Evolutionary conservation across 352 stramenopile genomes (phyloP).

Genomic region (Phytopythium helicoides): DNA sequence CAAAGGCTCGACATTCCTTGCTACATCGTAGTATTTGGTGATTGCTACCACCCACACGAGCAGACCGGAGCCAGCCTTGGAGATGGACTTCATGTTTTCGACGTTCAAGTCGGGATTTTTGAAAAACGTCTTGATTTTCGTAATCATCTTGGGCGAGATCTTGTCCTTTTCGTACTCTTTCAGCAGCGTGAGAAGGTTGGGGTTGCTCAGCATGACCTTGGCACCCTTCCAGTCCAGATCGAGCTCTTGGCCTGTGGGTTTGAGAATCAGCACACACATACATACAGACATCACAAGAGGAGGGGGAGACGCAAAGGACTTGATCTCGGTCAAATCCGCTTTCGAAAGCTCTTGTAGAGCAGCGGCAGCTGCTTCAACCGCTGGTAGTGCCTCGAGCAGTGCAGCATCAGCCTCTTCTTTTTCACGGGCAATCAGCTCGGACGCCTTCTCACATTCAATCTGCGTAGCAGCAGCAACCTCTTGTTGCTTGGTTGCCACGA

Average conservation of each 20-base stretch:
- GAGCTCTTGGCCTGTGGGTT: slow-evolving; percentile 90
- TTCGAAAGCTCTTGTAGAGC: slow-evolving; percentile 95
- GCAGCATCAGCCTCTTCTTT: slow-evolving; percentile 93
- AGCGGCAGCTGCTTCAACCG: slow-evolving; percentile 90
- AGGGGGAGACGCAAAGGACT: slow-evolving; percentile 93
- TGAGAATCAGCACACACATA: slow-evolving; percentile 90
- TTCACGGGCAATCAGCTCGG: slow-evolving; percentile 88
- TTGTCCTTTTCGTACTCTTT: slow-evolving; percentile 97
- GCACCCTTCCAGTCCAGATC: slow-evolving; percentile 93
- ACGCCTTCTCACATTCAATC: slow-evolving; percentile 88
- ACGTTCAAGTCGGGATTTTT: slow-evolving; percentile 93
- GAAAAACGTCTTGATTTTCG: slow-evolving; percentile 93
- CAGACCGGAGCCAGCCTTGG: slow-evolving; percentile 85
- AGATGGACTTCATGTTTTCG: slow-evolving; percentile 95
- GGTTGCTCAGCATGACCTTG: slow-evolving; percentile 95
- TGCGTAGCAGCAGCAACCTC: slow-evolving; percentile 90
- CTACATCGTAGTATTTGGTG: slow-evolving; percentile 95
- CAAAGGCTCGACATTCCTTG: slow-evolving; percentile 93
- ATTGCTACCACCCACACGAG: slow-evolving; percentile 95
- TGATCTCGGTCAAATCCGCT: slow-evolving; percentile 94
- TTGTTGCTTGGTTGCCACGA: slow-evolving; percentile 90
- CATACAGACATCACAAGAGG: slow-evolving; percentile 93
- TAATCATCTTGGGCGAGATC: slow-evolving; percentile 95
- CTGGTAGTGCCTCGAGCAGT: slow-evolving; percentile 91
- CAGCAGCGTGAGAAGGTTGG: slow-evolving; percentile 87